Percentiles rank a stretch among this genome's conserved stretches.
Evolutionary conservation across 2,329 filamentous ascomycete genomes (phyloP).

Genomic region (Fusarium musae): DNA sequence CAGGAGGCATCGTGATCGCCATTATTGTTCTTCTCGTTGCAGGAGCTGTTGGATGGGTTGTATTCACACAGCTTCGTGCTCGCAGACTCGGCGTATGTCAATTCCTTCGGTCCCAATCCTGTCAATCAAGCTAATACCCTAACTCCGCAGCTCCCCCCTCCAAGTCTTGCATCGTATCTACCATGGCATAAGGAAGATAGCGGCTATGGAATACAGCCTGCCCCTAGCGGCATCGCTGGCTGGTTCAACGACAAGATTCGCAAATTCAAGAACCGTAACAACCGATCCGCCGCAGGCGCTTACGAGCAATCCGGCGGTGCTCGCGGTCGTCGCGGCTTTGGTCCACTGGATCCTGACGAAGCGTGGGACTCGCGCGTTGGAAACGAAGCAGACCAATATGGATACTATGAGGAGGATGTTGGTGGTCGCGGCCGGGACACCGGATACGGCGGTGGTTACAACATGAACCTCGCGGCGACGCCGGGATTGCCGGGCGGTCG

Average conservation of each 20-base stretch:
- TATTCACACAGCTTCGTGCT: slow-evolving; percentile 78
- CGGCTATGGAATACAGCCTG: slow-evolving; percentile 62
- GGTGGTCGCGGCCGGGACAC: slow-evolving; percentile 49
- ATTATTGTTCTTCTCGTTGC: slow-evolving; percentile 70
- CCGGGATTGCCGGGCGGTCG: slow-evolving; percentile 44
- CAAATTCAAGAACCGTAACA: slow-evolving; percentile 72
- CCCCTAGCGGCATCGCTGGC: slow-evolving; percentile 72
- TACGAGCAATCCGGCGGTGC: slow-evolving; percentile 71
- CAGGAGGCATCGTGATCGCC: slow-evolving; percentile 78
- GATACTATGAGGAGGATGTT: slow-evolving; percentile 75
- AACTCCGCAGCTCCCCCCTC: slow-evolving; percentile 71
- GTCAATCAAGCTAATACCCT: slow-evolving; percentile 15
- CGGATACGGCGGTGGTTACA: slow-evolving; percentile 55
- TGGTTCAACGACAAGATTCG: slow-evolving; percentile 77
- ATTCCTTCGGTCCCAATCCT: background rate
- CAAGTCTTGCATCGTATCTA: slow-evolving; percentile 73
- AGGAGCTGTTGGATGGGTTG: slow-evolving; percentile 72
- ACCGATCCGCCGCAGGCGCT: slow-evolving; percentile 73
- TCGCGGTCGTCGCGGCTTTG: slow-evolving; percentile 67
- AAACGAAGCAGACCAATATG: slow-evolving; percentile 74
- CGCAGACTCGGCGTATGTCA: slow-evolving; percentile 73
- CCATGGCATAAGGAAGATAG: slow-evolving; percentile 70
- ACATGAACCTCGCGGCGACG: slow-evolving; percentile 59
- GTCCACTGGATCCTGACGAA: slow-evolving; percentile 81
- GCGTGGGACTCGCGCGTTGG: slow-evolving; percentile 87